Conservation (phyloP, 495 filamentous ascomycete genomes). For the Penicillium pancosmium region DNA sequence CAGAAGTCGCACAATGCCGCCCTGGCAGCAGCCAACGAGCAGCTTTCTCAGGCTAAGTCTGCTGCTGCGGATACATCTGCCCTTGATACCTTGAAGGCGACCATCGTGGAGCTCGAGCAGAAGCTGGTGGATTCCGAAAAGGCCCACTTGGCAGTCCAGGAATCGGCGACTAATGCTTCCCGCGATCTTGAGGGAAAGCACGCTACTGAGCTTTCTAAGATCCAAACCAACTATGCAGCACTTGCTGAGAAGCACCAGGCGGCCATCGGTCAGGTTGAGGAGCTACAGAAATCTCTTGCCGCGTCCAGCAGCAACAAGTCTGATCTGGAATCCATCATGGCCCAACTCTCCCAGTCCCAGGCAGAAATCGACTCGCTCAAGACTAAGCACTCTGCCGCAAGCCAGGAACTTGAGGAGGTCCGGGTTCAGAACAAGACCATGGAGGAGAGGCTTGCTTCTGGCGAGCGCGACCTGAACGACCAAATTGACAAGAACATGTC, state of each 20-base stretch:
- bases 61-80: conserved; percentile 43
- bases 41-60: conserved; percentile 40
- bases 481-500: conserved; percentile 56
- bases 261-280: conserved; percentile 29
- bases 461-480: conserved; percentile 43
- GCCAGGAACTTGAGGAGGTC: conserved; percentile 37
- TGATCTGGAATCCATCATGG: conserved; percentile 37
- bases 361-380: conserved; percentile 39
- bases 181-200: conserved; percentile 38
- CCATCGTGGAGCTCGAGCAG: conserved; percentile 40
- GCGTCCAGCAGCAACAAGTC: conserved; percentile 35
- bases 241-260: conserved; percentile 38
- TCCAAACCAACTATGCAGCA: conserved; percentile 38
- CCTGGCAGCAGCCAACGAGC: conserved; percentile 34
- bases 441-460: conserved; percentile 39
- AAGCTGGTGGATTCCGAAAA: conserved; percentile 41
- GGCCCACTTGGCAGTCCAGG: conserved; percentile 30
- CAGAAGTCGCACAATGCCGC: conserved; percentile 40
- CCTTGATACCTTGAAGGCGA: conserved; percentile 39
- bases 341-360: conserved; percentile 39
- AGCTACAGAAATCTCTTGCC: conserved; percentile 38
- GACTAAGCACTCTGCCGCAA: conserved; percentile 33
- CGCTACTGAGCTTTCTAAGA: conserved; percentile 32
- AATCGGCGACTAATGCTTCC: conserved; percentile 27
- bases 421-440: conserved; percentile 35